These are phyloP conservation scores for Calonectria fujianensis DNA, from an alignment of 2,329 filamentous ascomycete species.

Conservation along the genomic window DNA sequence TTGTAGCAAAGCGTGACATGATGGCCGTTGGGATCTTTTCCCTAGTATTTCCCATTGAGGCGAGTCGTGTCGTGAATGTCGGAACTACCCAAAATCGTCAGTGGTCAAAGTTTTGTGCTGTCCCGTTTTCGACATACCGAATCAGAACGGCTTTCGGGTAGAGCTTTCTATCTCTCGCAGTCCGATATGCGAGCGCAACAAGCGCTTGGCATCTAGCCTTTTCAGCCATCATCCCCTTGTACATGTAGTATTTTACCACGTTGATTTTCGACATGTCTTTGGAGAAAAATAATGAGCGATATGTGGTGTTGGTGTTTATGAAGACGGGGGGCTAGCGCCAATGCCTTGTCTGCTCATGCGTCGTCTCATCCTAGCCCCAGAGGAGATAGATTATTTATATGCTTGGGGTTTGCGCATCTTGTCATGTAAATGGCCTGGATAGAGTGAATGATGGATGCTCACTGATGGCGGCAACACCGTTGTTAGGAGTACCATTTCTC, in stretches of 20 bases:
- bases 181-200: neutral
- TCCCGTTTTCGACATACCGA: neutral
- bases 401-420: neutral
- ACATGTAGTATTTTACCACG: neutral
- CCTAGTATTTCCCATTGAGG: neutral
- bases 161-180: neutral
- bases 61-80: neutral
- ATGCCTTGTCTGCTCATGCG: neutral
- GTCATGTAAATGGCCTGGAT: neutral
- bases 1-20: slow-evolving; percentile 1
- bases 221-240: neutral
- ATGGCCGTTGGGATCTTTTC: neutral
- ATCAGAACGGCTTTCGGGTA: neutral
- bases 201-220: neutral
- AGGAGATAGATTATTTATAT: neutral
- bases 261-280: neutral
- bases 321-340: neutral
- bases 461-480: neutral
- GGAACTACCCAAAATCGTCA: neutral
- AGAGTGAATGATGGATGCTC: neutral
- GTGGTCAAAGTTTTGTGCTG: neutral
- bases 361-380: neutral
- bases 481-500: neutral
- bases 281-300: neutral
- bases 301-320: neutral